Base-by-base conservation (phyloP, 2,329 filamentous ascomycete species). In the Cladosporium sp. region DNA sequence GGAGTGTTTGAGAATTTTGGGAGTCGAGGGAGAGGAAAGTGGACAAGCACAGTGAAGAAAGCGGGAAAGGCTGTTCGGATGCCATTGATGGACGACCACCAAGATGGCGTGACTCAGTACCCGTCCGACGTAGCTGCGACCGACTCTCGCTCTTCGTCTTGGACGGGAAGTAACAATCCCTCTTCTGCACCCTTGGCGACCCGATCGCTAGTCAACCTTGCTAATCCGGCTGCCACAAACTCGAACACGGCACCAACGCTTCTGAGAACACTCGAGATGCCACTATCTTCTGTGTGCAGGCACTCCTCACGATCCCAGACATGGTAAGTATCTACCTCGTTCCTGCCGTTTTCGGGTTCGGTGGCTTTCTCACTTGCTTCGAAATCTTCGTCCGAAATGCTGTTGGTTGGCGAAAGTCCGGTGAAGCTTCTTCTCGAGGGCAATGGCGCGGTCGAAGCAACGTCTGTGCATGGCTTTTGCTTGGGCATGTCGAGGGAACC, bases 1-100 rank as follows among this genome's bases (percentile, higher is more conserved):
- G 50, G 70, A 66, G 7, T 65, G 65, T 42, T 64, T 74, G 59
- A 61, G 61, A 51, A 56, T 73, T 20, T 70, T 74, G 59, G 72
- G 71, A 9, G 65, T 71, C 13, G 68, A 70, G 25, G 60, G 63
- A 13, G 61, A 61, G 37, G 61, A 37, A 9, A 36, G 19, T 32
- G 35, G 15, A 12, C 40, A 12, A 15, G 42, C 42, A 4, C 39
- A 56, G 22, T 56, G 42, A 37, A n/a, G 6, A 22, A 22, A 40
- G n/a, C n/a, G n/a, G n/a, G n/a, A n/a, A n/a, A n/a, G n/a, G n/a
- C n/a, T n/a, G n/a, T n/a, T n/a, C n/a, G n/a, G n/a, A n/a, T n/a
- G n/a, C n/a, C n/a, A n/a, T n/a, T n/a, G n/a, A n/a, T n/a, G n/a
- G n/a, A n/a, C n/a, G n/a, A n/a, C n/a, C n/a, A n/a, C n/a, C n/a